A percentile compares a stretch with the other conserved stretches of the same genome.
Evolutionary conservation across 2,329 filamentous ascomycete species (phyloP).

Genomic region (Chaetomiaceae sp.): DNA sequence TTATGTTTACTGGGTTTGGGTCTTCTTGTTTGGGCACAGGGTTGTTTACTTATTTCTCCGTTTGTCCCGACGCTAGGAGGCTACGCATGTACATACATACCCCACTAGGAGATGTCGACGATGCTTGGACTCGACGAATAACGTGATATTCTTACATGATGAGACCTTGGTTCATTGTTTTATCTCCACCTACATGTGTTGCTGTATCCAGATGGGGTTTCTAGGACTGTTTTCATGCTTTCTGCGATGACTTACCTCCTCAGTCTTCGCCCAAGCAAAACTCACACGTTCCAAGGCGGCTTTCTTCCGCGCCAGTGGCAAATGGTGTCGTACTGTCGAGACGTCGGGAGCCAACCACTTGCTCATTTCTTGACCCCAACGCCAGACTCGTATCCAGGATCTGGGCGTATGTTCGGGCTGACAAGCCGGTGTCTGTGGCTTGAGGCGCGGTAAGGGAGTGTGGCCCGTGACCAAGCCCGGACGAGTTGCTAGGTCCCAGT

Average conservation of each 20-base stretch:
- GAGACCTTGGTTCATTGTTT: background rate
- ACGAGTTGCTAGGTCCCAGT: no score
- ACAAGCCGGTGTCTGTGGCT: no score
- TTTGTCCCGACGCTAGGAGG: background rate
- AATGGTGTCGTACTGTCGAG: background rate
- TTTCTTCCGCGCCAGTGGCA: background rate
- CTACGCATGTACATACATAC: background rate
- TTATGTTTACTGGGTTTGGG: background rate
- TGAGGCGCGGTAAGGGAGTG: background rate
- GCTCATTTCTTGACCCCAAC: background rate
- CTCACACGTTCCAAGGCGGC: background rate
- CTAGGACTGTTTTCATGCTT: no score
- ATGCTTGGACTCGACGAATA: no score
- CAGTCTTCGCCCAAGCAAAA: no score
- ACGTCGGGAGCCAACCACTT: background rate
- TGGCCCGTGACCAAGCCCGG: no score
- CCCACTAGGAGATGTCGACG: no score
- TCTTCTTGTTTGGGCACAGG: background rate
- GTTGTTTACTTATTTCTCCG: background rate
- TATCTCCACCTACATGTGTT: no score
- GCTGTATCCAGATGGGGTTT: no score
- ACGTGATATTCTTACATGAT: background rate
- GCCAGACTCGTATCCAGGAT: background rate
- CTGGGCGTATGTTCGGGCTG: no score
- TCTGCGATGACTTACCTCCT: no score